Conservation (phyloP, 2,329 filamentous ascomycete genomes). For the Aspergillus ochraceoroseus region DNA sequence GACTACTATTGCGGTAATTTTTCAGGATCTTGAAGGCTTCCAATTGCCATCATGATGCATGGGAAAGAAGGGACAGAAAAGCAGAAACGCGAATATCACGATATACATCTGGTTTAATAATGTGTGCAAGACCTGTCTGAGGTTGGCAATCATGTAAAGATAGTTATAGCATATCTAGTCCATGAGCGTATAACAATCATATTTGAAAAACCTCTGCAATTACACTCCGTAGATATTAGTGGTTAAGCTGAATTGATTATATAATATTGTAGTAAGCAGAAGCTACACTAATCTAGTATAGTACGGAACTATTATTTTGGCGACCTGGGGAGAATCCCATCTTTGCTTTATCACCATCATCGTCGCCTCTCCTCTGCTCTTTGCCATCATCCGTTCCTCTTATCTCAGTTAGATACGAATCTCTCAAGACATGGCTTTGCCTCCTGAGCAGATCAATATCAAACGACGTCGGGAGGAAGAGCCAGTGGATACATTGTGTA, state of each 20-base stretch:
- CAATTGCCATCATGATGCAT: constrained; percentile 12
- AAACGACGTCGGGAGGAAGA: constrained; percentile 55
- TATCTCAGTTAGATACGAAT: too few species aligned
- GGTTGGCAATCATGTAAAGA: not conserved
- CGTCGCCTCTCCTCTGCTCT: too few species aligned
- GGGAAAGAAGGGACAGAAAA: constrained; percentile 14
- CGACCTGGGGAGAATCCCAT: too few species aligned
- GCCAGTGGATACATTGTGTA: constrained; percentile 53
- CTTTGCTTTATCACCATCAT: too few species aligned
- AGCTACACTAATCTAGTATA: too few species aligned
- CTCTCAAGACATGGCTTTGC: constrained; percentile 40
- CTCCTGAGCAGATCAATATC: constrained; percentile 50
- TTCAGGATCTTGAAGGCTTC: constrained; percentile 13
- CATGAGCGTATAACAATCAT: not conserved
- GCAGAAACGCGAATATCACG: constrained; percentile 14
- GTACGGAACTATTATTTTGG: too few species aligned
- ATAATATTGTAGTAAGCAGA: too few species aligned
- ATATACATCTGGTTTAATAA: constrained; percentile 11
- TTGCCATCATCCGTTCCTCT: too few species aligned
- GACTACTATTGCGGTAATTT: constrained; percentile 18
- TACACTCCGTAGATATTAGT: too few species aligned
- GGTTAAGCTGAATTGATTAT: too few species aligned
- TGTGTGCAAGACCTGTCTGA: not conserved
- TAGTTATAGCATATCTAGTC: not conserved
- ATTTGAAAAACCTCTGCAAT: too few species aligned